These are phyloP conservation scores for Apiotrichum porosum DNA, from an alignment of 1,284 basidiomycete species.

Conservation along the genomic window DNA sequence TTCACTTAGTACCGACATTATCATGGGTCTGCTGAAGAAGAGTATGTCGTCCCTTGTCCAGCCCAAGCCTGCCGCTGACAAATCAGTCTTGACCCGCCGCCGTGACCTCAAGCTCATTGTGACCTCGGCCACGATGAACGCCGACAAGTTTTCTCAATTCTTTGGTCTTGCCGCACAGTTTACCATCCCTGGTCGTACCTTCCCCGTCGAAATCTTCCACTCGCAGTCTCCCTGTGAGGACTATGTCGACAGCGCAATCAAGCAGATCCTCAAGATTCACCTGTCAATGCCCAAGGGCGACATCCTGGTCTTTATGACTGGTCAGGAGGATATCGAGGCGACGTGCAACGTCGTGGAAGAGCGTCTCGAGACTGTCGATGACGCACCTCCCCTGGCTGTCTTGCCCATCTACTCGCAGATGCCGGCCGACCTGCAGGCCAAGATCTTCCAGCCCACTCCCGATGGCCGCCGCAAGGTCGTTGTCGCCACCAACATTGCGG, in stretches of 20 bases:
- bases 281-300: conserved; percentile 90
- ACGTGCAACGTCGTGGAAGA: conserved; percentile 90
- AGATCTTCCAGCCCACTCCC: conserved; percentile 92
- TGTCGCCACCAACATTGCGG: conserved; percentile 98
- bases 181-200: conserved; percentile 96
- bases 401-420: conserved; percentile 99
- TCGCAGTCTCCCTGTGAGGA: conserved; percentile 97
- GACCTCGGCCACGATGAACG: conserved; percentile 98
- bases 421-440: conserved; percentile 97
- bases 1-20: conserved; percentile 88
- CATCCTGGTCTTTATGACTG: conserved; percentile 98
- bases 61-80: no score
- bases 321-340: conserved; percentile 97
- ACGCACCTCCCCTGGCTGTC: conserved; percentile 77
- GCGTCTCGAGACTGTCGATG: conserved; percentile 82
- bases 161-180: conserved; percentile 93
- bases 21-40: conserved; percentile 92
- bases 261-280: conserved; percentile 95
- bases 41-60: no score
- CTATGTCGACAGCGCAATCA: conserved; percentile 96
- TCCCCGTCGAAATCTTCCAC: conserved; percentile 95
- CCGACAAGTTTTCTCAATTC: conserved; percentile 94
- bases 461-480: conserved; percentile 95
- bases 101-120: conserved; percentile 94
- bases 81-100: conserved; percentile 77